These are phyloP conservation scores for Epichloe amarillans DNA, from an alignment of 2,329 filamentous ascomycete genomes.

Conservation along the genomic window DNA sequence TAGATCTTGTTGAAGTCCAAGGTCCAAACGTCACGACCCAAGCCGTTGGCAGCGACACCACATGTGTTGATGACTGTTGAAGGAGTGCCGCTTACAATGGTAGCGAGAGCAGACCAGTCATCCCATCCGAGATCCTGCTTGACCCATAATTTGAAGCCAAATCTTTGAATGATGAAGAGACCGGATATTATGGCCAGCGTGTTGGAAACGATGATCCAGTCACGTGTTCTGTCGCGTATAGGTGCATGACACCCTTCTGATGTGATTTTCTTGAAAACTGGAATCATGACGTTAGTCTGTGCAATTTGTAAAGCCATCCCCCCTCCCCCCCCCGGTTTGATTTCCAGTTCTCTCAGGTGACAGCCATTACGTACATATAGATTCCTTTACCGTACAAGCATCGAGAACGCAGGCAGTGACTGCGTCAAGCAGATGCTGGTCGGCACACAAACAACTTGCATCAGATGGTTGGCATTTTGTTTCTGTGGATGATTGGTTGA, in stretches of 20 bases:
- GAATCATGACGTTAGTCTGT: too few species aligned
- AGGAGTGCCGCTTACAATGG: constrained; percentile 9
- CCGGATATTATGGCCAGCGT: constrained; percentile 16
- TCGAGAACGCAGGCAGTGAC: neutral
- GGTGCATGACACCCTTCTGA: constrained; percentile 7
- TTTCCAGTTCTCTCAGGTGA: too few species aligned
- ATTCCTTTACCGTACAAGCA: constrained; percentile 1
- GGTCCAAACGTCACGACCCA: constrained; percentile 19
- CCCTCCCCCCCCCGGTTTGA: too few species aligned
- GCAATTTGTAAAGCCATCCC: too few species aligned
- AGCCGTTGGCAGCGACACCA: constrained; percentile 11
- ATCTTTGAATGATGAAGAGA: constrained; percentile 21
- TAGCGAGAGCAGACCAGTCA: constrained; percentile 13
- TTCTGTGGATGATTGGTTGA: neutral
- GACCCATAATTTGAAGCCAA: constrained; percentile 15
- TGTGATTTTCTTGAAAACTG: constrained; percentile 5
- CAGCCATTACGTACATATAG: neutral
- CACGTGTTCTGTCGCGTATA: constrained; percentile 4
- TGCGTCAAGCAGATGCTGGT: neutral
- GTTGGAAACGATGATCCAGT: constrained; percentile 7
- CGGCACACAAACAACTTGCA: neutral
- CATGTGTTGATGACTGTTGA: constrained; percentile 12
- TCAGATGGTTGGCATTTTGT: neutral
- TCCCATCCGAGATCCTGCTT: constrained; percentile 17
- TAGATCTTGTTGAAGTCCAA: constrained; percentile 4